A percentile compares a stretch with the other conserved stretches of the same genome.
Conservation (phyloP, 148 eudicot species). For the Selenicereus undatus region DNA sequence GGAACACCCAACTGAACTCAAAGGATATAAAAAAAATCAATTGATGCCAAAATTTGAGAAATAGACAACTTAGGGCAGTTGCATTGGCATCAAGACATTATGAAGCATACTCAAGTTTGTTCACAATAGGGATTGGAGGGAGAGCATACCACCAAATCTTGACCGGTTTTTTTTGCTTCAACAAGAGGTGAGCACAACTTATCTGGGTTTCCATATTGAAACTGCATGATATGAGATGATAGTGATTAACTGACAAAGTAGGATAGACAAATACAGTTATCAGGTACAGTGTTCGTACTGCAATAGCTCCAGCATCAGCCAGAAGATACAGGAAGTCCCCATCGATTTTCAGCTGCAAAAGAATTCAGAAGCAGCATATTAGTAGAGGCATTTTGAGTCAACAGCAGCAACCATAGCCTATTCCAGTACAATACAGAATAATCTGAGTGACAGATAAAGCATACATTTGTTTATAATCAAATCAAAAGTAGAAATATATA, state of each 20-base stretch:
- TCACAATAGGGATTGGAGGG: neutral
- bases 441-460: too few species aligned
- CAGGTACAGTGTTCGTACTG: constrained; percentile 41
- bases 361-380: constrained; percentile 8
- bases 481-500: too few species aligned
- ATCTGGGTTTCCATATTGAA: constrained; percentile 98
- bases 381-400: neutral
- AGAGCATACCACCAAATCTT: constrained; percentile 76
- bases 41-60: neutral
- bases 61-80: neutral
- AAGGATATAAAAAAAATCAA: neutral
- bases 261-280: constrained; percentile 14
- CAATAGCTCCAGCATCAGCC: constrained; percentile 96
- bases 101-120: neutral
- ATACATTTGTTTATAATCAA: too few species aligned
- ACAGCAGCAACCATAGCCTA: too few species aligned
- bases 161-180: constrained; percentile 71
- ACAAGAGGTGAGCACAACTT: constrained; percentile 68
- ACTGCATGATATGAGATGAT: constrained; percentile 37
- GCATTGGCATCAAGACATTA: neutral
- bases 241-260: constrained; percentile 11
- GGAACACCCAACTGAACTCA: neutral
- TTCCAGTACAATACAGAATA: too few species aligned
- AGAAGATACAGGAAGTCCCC: constrained; percentile 94
- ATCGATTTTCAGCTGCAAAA: constrained; percentile 68